Evolutionary conservation across 192 early-diverging fungal genomes (phyloP).

Genomic region (Podila epigama): DNA sequence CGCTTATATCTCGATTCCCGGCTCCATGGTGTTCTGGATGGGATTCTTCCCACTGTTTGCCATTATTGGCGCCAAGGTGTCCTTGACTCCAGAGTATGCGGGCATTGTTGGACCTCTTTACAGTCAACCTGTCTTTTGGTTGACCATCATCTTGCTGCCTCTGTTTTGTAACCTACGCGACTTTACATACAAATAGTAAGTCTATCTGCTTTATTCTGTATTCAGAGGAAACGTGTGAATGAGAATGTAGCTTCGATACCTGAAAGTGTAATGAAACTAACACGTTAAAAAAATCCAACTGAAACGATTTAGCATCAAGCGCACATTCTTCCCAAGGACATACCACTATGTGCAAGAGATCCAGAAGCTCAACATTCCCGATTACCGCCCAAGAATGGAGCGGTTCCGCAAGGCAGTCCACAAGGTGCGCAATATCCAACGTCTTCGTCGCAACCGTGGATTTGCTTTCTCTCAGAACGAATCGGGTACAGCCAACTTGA

Average conservation of each 20-base stretch:
- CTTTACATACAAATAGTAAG: constrained; percentile 96
- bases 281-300: too few species aligned
- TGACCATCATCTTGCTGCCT: constrained; percentile 86
- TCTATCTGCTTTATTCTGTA: not conserved
- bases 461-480: constrained; percentile 99
- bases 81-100: constrained; percentile 75
- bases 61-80: constrained; percentile 72
- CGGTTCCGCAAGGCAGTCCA: constrained; percentile 98
- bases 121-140: constrained; percentile 83
- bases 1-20: constrained; percentile 89
- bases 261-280: too few species aligned
- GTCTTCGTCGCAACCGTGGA: constrained; percentile 90
- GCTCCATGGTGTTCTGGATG: constrained; percentile 91
- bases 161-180: constrained; percentile 88
- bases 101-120: constrained; percentile 74
- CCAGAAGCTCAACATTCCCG: constrained; percentile 98
- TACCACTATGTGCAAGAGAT: constrained; percentile 99
- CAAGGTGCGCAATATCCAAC: constrained; percentile 94
- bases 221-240: not conserved
- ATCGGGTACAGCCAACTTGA: constrained; percentile 67
- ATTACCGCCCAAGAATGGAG: constrained; percentile 98
- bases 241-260: too few species aligned
- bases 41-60: constrained; percentile 86
- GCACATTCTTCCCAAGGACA: constrained; percentile 79
- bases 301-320: constrained; percentile 72